A percentile compares a stretch with the other conserved stretches of the same genome.
Evolutionary conservation across 306 rosid genomes (phyloP).

Genomic region (Pachyrhizus erosus): DNA sequence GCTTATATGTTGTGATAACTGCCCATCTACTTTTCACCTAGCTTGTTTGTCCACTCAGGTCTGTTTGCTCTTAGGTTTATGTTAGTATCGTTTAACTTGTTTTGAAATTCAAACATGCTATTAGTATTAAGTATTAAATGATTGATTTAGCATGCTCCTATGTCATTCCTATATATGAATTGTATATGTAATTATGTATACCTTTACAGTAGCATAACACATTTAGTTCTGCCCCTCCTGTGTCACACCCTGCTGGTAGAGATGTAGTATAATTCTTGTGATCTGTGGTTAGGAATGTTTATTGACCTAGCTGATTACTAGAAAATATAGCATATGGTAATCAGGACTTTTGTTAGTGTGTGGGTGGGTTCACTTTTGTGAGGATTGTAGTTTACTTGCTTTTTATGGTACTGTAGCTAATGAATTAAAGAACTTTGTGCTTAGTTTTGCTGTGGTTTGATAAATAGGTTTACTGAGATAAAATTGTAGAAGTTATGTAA

Average conservation of each 20-base stretch:
- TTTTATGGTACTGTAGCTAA: constrained; percentile 14
- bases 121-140: constrained; percentile 10
- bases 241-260: neutral
- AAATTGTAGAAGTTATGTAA: neutral
- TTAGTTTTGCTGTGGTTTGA: constrained; percentile 28
- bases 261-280: constrained; percentile 6
- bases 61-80: constrained; percentile 47
- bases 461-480: neutral
- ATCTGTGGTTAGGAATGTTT: constrained; percentile 2
- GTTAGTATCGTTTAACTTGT: constrained; percentile 33
- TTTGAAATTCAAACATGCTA: constrained; percentile 3
- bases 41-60: constrained; percentile 90
- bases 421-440: neutral
- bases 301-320: constrained; percentile 30
- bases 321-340: constrained; percentile 18
- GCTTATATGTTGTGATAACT: constrained; percentile 92
- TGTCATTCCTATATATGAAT: neutral
- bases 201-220: constrained; percentile 3
- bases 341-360: neutral
- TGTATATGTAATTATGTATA: neutral
- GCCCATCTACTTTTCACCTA: constrained; percentile 94
- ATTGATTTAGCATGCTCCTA: constrained; percentile 16
- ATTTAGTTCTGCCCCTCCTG: neutral
- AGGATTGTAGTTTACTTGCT: constrained; percentile 20
- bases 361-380: neutral